These are phyloP conservation scores for Andrographis paniculata DNA, from an alignment of 305 asterid genomes.

Conservation along the genomic window DNA sequence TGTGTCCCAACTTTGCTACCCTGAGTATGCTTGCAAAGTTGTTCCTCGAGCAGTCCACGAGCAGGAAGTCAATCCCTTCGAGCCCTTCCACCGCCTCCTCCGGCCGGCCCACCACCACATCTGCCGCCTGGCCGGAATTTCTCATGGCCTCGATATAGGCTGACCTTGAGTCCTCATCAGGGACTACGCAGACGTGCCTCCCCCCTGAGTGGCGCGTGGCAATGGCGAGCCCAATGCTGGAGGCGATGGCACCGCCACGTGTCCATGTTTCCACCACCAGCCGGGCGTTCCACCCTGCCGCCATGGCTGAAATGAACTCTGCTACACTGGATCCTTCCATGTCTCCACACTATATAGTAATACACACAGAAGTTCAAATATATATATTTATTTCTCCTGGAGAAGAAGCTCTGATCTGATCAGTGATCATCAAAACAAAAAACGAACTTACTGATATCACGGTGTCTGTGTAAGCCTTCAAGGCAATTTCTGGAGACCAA, in stretches of 20 bases:
- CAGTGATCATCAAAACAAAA: neutral
- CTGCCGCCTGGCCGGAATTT: slow-evolving; percentile 33
- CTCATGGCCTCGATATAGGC: slow-evolving; percentile 42
- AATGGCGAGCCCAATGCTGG: slow-evolving; percentile 65
- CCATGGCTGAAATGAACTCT: slow-evolving; percentile 84
- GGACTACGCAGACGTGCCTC: slow-evolving; percentile 62
- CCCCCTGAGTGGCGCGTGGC: slow-evolving; percentile 62
- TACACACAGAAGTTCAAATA: neutral
- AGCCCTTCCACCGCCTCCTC: slow-evolving; percentile 45
- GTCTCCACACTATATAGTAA: slow-evolving; percentile 37
- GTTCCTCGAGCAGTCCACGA: slow-evolving; percentile 46
- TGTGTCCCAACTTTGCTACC: slow-evolving; percentile 56
- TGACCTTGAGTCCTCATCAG: slow-evolving; percentile 39
- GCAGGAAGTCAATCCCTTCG: slow-evolving; percentile 66
- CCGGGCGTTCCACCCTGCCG: slow-evolving; percentile 85
- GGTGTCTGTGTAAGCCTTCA: slow-evolving; percentile 37
- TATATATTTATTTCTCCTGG: neutral
- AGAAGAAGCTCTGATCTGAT: neutral
- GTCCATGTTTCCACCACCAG: slow-evolving; percentile 84
- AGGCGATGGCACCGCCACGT: slow-evolving; percentile 48
- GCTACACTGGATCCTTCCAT: slow-evolving; percentile 55
- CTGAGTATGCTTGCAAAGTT: slow-evolving; percentile 38
- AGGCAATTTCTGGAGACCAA: slow-evolving; percentile 46
- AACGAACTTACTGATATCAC: slow-evolving; percentile 26
- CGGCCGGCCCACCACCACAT: slow-evolving; percentile 44